Evolutionary conservation across 2,329 filamentous ascomycete genomes (phyloP), one percentile per base, ranked within the genome.

Genomic region (Periconia sp.): DNA sequence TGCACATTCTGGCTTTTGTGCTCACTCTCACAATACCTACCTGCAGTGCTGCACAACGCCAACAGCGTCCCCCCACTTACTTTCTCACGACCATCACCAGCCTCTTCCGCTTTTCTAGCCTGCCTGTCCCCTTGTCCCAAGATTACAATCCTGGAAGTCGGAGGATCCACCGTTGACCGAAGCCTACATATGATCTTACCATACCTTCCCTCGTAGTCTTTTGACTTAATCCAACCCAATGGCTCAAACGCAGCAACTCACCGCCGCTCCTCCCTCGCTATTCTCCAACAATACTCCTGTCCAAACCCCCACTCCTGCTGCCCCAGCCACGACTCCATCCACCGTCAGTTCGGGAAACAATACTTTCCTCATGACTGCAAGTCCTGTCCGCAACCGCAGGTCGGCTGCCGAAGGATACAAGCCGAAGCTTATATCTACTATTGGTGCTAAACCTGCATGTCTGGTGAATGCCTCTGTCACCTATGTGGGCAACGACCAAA

Each of bases 381-480:
- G 91, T 68, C 91, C 92, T 14, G 80, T 86, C 54, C 74, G 77
- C 33, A 65, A 58, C 53, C 70, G 75, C 45, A 71, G 68, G 55
- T 79, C 81, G 18, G 81, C 81, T 55, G 81, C 81, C 52, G 91
- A 95, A 70, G 86, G 86, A 59, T 95, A 96, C 75, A 87, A 89
- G 47, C 93, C 93, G 35, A 90, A 88, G 71, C 90, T 96, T 56
- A 93, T 81, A 60, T 79, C 78, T 33, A 81, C 79, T 11, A 75
- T 81, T 47, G 79, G 79, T 53, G 78, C 80, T 75, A 85, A 92
- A 61, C 94, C 94, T 37, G 92, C 94, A 35, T 97, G 93, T 70
- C 82, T 99, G 47, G 93, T 99, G 62, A 99, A 99, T 79, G 94
- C 94, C 49, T 97, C 94, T 1, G 93, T 97, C 56, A 99, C 94